Conservation (phyloP, 2,329 filamentous ascomycete species). For the Botrytis hyacinthi region DNA sequence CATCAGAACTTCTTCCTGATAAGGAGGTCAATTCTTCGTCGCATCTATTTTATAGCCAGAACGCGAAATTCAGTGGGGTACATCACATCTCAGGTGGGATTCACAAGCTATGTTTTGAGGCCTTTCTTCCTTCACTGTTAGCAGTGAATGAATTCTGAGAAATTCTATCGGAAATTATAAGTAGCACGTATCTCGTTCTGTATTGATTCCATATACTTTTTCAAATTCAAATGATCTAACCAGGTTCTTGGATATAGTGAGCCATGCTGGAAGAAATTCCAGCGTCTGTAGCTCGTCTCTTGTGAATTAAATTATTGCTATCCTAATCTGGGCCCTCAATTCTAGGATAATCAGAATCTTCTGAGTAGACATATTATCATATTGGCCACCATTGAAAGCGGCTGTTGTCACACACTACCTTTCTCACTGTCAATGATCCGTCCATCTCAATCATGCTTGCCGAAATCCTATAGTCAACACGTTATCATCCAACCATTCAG, state of each 20-base stretch:
- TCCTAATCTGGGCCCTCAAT: neutral
- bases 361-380: neutral
- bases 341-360: fast-evolving
- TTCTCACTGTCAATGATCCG: no score
- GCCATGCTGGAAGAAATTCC: no score
- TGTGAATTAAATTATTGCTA: no score
- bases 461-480: no score
- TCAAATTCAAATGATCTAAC: no score
- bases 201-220: fast-evolving
- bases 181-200: fast-evolving
- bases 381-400: neutral
- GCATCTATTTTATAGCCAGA: neutral
- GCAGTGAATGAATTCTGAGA: no score
- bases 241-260: no score
- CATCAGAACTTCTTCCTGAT: neutral
- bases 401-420: neutral
- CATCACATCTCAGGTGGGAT: fast-evolving
- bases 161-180: no score
- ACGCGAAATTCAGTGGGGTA: fast-evolving
- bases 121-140: neutral
- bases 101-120: neutral
- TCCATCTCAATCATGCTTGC: no score
- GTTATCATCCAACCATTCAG: no score
- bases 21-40: fast-evolving
- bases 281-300: neutral